Conservation (phyloP, 495 filamentous ascomycete genomes). For the Parmelia sp. region DNA sequence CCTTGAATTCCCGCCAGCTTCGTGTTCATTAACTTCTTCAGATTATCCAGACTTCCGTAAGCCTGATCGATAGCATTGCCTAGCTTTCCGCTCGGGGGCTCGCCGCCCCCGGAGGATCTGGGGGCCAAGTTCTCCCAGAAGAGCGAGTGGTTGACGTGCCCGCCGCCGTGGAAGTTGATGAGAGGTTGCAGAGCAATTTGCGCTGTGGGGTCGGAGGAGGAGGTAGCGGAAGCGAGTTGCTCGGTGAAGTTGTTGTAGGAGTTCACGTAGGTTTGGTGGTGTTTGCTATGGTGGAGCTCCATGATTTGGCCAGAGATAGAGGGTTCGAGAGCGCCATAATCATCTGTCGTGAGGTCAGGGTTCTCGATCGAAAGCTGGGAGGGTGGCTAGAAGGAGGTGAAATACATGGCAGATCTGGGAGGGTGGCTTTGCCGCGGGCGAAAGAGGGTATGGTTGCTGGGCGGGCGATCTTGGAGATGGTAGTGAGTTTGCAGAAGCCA, state of each 20-base stretch:
- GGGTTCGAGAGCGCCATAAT: conserved; percentile 89
- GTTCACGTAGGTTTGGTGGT: conserved; percentile 68
- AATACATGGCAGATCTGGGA: conserved; percentile 91
- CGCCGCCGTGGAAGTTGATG: conserved; percentile 96
- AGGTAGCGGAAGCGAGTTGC: conserved; percentile 53
- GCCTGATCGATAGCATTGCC: conserved; percentile 65
- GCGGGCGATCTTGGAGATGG: conserved; percentile 47
- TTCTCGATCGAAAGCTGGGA: background rate
- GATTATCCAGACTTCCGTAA: conserved; percentile 61
- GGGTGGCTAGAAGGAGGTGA: conserved; percentile 9
- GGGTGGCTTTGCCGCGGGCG: conserved; percentile 78
- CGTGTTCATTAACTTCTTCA: conserved; percentile 71
- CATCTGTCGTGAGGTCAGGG: conserved; percentile 45
- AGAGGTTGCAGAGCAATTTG: conserved; percentile 77
- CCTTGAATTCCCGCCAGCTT: conserved; percentile 87
- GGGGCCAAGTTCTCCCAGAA: conserved; percentile 94
- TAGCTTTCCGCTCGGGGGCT: conserved; percentile 58
- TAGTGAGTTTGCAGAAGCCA: conserved; percentile 48
- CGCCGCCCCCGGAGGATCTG: conserved; percentile 64
- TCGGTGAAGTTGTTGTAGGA: conserved; percentile 55
- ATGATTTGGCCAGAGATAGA: conserved; percentile 95
- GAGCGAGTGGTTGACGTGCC: conserved; percentile 85
- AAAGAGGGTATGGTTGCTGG: conserved; percentile 69
- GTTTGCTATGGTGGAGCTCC: conserved; percentile 74
- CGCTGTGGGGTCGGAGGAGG: conserved; percentile 47